These are phyloP conservation scores for Debaryomyces robertsiae DNA, from an alignment of 1,139 yeast genomes.

Conservation along the genomic window DNA sequence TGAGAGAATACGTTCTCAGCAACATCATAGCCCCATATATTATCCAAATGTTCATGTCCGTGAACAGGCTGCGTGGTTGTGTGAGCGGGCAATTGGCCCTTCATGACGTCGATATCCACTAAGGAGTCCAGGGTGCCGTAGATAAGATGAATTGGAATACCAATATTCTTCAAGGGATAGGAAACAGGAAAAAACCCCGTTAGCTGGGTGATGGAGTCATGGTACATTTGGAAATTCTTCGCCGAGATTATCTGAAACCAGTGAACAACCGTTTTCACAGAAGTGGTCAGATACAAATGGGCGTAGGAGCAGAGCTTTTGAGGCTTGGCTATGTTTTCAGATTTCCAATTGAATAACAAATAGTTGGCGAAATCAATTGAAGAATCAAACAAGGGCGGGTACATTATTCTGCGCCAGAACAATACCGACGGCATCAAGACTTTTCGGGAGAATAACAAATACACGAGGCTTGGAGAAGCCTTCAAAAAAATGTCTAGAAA, in stretches of 20 bases:
- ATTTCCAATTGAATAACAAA: constrained; percentile 76
- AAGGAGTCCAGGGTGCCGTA: constrained; percentile 83
- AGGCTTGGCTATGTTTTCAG: constrained; percentile 63
- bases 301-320: constrained; percentile 80
- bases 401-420: constrained; percentile 81
- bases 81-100: constrained; percentile 48
- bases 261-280: constrained; percentile 90
- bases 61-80: constrained; percentile 51
- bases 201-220: constrained; percentile 47
- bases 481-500: constrained; percentile 76
- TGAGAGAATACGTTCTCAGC: constrained; percentile 46
- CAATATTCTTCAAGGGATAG: constrained; percentile 58
- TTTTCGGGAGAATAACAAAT: constrained; percentile 70
- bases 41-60: constrained; percentile 83
- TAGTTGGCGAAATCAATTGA: constrained; percentile 71
- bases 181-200: constrained; percentile 43
- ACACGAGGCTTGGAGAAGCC: constrained; percentile 77
- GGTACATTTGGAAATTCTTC: constrained; percentile 86
- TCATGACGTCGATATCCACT: constrained; percentile 81
- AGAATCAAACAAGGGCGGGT: constrained; percentile 78
- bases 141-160: constrained; percentile 69
- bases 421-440: constrained; percentile 74
- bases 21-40: constrained; percentile 82
- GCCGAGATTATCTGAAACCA: constrained; percentile 92
- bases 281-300: constrained; percentile 86